Evolutionary conservation across 163 green algal genomes (phyloP).

Genomic region (Chlorella variabilis): DNA sequence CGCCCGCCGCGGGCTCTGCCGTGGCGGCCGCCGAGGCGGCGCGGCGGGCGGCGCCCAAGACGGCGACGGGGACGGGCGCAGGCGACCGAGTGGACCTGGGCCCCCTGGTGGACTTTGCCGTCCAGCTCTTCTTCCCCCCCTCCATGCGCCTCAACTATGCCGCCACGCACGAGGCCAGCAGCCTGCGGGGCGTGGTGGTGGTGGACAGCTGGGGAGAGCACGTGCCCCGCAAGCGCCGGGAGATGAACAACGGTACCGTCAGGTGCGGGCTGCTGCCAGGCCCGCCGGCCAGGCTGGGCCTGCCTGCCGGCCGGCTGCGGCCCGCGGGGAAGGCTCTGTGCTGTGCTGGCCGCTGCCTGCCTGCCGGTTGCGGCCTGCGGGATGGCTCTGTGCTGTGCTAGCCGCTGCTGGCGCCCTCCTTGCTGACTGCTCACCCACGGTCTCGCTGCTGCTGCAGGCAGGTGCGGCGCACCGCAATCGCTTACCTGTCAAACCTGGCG

Average conservation of each 20-base stretch:
- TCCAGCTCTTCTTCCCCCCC: constrained; percentile 2
- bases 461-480: constrained; percentile 25
- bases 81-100: constrained; percentile 3
- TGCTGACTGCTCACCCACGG: too few relatives aligned
- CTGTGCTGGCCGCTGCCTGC: too few relatives aligned
- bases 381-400: background rate
- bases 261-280: too few relatives aligned
- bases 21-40: background rate
- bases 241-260: constrained; percentile 22
- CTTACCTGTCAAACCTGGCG: constrained; percentile 56
- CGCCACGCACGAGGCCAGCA: background rate
- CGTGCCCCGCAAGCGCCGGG: constrained; percentile 18
- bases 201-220: constrained; percentile 28
- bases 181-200: constrained; percentile 34
- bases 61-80: background rate
- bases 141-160: constrained; percentile 32
- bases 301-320: too few relatives aligned
- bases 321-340: too few relatives aligned
- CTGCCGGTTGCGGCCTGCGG: too few relatives aligned
- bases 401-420: background rate
- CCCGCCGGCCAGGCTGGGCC: background rate
- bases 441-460: constrained; percentile 7
- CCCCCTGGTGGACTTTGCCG: background rate
- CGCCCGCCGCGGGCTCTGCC: background rate
- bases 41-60: background rate